phyloP scores from a whole-genome alignment of 768 basidiomycete genomes.

The Hygrophorus russula region DNA sequence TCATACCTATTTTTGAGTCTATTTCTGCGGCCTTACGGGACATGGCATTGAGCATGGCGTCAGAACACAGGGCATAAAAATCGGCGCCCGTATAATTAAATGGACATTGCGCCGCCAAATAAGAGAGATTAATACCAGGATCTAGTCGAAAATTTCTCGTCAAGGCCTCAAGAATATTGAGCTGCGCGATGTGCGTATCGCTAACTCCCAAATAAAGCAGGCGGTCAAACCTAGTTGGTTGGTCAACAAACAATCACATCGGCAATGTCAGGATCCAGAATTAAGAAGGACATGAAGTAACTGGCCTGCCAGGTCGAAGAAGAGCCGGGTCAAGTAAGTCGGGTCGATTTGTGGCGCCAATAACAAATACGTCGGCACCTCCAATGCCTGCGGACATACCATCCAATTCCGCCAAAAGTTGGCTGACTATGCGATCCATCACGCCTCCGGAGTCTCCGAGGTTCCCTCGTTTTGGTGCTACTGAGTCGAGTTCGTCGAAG shows the following conservation, averaged over 20 bases:
- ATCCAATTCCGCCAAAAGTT: constrained; percentile 87
- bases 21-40: constrained; percentile 73
- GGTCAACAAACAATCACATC: background rate
- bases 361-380: constrained; percentile 78
- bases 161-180: constrained; percentile 78
- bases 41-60: constrained; percentile 94
- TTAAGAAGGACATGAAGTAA: background rate
- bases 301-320: constrained; percentile 76
- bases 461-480: constrained; percentile 90
- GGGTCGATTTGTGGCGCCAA: constrained; percentile 92
- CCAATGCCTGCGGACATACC: constrained; percentile 61
- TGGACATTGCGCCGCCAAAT: constrained; percentile 64
- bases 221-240: constrained; percentile 74
- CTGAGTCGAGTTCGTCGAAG: constrained; percentile 92
- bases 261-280: background rate
- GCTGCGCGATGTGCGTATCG: constrained; percentile 74
- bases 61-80: constrained; percentile 94
- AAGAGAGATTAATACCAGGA: constrained; percentile 46
- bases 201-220: constrained; percentile 94
- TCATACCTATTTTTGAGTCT: constrained; percentile 59
- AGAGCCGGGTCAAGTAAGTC: constrained; percentile 86
- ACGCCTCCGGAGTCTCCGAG: constrained; percentile 96
- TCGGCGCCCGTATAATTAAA: constrained; percentile 97
- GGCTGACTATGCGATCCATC: constrained; percentile 96
- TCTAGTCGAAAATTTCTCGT: constrained; percentile 88